Evolutionary conservation across 2,329 filamentous ascomycete genomes (phyloP).

Genomic region (Penicillium rolfsii): DNA sequence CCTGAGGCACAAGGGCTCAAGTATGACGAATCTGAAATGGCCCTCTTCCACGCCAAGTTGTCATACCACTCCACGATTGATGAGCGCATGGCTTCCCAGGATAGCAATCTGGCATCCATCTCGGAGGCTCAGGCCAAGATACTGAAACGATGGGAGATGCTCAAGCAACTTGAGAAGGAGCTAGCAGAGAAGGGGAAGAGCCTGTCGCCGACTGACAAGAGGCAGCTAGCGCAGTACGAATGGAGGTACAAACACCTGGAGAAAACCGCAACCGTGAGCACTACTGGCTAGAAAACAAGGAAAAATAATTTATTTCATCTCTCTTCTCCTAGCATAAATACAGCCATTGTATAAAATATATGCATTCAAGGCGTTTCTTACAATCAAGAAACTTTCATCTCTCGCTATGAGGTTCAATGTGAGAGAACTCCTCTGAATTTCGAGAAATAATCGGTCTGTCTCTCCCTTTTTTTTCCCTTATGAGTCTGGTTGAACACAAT

Average conservation of each 20-base stretch:
- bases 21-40: constrained; percentile 45
- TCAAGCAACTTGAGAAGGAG: constrained; percentile 40
- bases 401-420: background rate
- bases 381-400: constrained; percentile 22
- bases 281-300: constrained; percentile 14
- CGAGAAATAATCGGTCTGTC: background rate
- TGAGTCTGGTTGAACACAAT: background rate
- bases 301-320: constrained; percentile 12
- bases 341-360: constrained; percentile 11
- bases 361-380: constrained; percentile 36
- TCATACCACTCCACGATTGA: constrained; percentile 42
- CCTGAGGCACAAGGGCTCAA: constrained; percentile 40
- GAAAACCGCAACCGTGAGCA: constrained; percentile 35
- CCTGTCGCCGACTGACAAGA: constrained; percentile 37
- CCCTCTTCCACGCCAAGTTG: constrained; percentile 41
- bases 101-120: constrained; percentile 39
- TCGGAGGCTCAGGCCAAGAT: constrained; percentile 39
- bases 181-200: constrained; percentile 37
- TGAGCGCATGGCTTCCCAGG: constrained; percentile 36
- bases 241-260: constrained; percentile 42
- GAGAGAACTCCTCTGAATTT: background rate
- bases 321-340: constrained; percentile 3
- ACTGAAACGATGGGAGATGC: constrained; percentile 42
- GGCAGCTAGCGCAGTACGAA: constrained; percentile 39
- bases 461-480: background rate